phyloP scores from a whole-genome alignment of 495 filamentous ascomycete genomes.

The Aspergillus cristatus region DNA sequence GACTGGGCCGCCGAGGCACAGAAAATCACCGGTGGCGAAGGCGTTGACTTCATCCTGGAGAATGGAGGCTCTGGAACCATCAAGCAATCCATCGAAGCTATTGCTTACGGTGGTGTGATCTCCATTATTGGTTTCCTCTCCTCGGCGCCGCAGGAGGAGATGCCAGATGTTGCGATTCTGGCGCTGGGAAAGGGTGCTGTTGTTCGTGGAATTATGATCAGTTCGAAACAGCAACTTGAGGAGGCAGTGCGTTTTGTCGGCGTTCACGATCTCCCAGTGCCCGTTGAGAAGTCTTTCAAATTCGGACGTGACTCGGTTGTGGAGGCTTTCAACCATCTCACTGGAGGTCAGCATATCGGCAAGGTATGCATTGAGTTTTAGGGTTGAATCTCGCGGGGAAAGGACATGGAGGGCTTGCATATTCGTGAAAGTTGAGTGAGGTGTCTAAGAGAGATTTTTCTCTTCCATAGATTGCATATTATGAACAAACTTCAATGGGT shows the following conservation, averaged over 20 bases:
- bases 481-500: too few species aligned
- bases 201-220: background rate
- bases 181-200: background rate
- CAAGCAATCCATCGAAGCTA: conserved; percentile 41
- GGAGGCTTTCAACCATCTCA: background rate
- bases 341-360: background rate
- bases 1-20: conserved; percentile 51
- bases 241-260: background rate
- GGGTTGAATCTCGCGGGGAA: background rate
- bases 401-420: too few species aligned
- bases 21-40: conserved; percentile 39
- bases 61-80: conserved; percentile 50
- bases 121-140: conserved; percentile 39
- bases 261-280: background rate
- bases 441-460: too few species aligned
- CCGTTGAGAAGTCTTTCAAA: background rate
- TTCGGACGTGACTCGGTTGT: background rate
- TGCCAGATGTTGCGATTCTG: background rate
- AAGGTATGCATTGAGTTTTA: background rate
- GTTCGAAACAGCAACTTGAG: background rate
- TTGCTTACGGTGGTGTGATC: conserved; percentile 50
- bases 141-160: background rate
- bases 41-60: conserved; percentile 56
- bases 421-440: too few species aligned
- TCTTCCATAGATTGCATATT: too few species aligned